Evolutionary conservation across 177 flowering plant species (phyloP).

Genomic region (Vitis hybrid): DNA sequence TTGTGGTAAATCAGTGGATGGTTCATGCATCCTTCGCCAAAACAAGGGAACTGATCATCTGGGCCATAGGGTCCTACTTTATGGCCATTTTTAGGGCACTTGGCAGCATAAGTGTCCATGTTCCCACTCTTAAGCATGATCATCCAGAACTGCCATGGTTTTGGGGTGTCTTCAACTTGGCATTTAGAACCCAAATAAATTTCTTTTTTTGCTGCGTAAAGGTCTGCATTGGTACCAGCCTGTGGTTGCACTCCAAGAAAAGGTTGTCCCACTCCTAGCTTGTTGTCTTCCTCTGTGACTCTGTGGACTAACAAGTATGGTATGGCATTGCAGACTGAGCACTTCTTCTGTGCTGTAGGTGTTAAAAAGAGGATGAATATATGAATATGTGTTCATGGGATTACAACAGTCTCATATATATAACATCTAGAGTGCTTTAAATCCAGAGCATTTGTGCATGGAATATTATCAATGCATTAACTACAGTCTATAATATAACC

Average conservation of each 20-base stretch:
- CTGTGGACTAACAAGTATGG: slow-evolving; percentile 39
- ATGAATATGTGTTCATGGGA: too few species aligned
- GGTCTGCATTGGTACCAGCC: slow-evolving; percentile 31
- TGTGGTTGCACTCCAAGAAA: slow-evolving; percentile 24
- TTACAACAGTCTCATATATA: too few species aligned
- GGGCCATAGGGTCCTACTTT: slow-evolving; percentile 45
- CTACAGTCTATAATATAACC: too few species aligned
- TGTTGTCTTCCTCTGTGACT: slow-evolving; percentile 61
- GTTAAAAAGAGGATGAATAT: background rate
- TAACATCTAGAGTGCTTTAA: too few species aligned
- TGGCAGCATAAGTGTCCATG: slow-evolving; percentile 55
- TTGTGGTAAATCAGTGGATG: slow-evolving; percentile 61
- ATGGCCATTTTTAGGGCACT: slow-evolving; percentile 67
- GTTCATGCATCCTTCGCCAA: slow-evolving; percentile 81
- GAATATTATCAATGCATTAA: too few species aligned
- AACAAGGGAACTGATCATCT: slow-evolving; percentile 57
- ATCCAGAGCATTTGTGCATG: too few species aligned
- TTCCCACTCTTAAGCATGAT: slow-evolving; percentile 89
- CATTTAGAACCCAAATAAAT: slow-evolving; percentile 58
- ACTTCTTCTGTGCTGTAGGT: slow-evolving; percentile 5
- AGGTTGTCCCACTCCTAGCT: slow-evolving; percentile 42
- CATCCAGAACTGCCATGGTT: slow-evolving; percentile 94
- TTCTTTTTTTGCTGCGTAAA: slow-evolving; percentile 65
- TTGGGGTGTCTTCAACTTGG: slow-evolving; percentile 47
- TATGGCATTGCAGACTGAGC: slow-evolving; percentile 22